A percentile compares a stretch with the other conserved stretches of the same genome.
phyloP scores from a whole-genome alignment of 768 basidiomycete species.

The Amanita muscaria region DNA sequence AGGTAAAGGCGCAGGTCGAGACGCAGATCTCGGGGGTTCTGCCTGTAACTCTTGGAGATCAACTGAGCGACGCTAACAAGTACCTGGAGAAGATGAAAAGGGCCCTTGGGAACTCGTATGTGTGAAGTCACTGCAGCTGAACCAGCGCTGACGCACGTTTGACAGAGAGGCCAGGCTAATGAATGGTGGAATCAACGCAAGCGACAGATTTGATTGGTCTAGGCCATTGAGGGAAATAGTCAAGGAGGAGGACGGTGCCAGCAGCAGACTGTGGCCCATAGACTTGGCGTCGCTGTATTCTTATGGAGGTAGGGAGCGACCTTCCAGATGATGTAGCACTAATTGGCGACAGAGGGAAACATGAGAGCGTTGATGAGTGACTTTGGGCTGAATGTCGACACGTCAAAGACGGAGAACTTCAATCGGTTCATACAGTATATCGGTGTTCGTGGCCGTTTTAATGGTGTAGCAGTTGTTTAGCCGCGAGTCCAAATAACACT shows the following conservation, averaged over 20 bases:
- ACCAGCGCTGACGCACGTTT: background rate
- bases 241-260: conserved; percentile 37
- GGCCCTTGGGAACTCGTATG: conserved; percentile 45
- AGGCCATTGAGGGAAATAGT: conserved; percentile 25
- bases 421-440: conserved; percentile 41
- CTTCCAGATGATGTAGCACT: no score
- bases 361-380: conserved; percentile 36
- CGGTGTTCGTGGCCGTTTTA: no score
- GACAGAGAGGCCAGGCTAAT: conserved; percentile 35
- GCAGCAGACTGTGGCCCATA: conserved; percentile 38
- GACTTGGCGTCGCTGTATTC: conserved; percentile 41
- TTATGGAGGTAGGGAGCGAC: conserved; percentile 51
- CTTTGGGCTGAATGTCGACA: conserved; percentile 32
- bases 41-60: conserved; percentile 37
- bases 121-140: background rate
- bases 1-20: conserved; percentile 39
- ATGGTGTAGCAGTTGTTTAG: background rate
- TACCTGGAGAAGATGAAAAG: conserved; percentile 35
- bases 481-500: background rate
- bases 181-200: conserved; percentile 21
- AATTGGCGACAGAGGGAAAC: conserved; percentile 27
- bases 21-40: conserved; percentile 39
- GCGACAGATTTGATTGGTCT: background rate
- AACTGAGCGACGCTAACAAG: conserved; percentile 32
- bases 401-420: conserved; percentile 34